Base-by-base conservation (phyloP, 2,329 filamentous ascomycete species). In the Raffaelea albimanens region DNA sequence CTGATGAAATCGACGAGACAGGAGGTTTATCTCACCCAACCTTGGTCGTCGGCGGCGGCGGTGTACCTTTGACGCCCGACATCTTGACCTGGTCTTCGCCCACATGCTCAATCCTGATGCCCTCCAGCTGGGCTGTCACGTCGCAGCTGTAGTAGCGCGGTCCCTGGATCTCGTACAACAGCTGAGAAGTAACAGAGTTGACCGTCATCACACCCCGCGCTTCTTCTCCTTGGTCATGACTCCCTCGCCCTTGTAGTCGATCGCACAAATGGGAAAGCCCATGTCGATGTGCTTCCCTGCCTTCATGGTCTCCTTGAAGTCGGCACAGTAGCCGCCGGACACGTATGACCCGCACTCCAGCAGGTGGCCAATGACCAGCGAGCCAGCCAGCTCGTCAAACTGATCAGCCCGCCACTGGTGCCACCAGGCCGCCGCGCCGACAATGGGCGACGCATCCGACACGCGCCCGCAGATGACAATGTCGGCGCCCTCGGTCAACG, bases 351-450 rank as follows among this genome's bases (percentile, higher is more conserved):
- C 64, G 52, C 67, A 71, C 53, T 70, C 67, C 45, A 71, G 68
- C 33, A 71, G 52, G 56, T 71, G 66, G 2, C 67, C 67, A 2
- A 65, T 63, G 29, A 72, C 59, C 3, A 71, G 54, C 7, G 66
- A 56, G 1, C 66, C 65, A 2, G 69, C 71, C 11, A 74, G 62
- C 33, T 60, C 50, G 51, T 73, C 64, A 46, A 67, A 72, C 33
- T 68, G 62, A 10, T 61, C 58, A 0, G 56, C 61, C 21, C 66
- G 62, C 71, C 71, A 75, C 3, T 58, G 55, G 52, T 73, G 62
- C 72, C 71, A 75, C 52, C 61, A 74, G 63, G 65, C 68, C 0
- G 71, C 68, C 0, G 69, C 69, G 0, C 67, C 71, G 25, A 74
- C 71, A 1, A 72, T 69, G 1, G 66, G 67, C 14, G 61, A 62